These are phyloP conservation scores for Lentithecium fluviatile DNA, from an alignment of 495 filamentous ascomycete genomes.

Conservation along the genomic window DNA sequence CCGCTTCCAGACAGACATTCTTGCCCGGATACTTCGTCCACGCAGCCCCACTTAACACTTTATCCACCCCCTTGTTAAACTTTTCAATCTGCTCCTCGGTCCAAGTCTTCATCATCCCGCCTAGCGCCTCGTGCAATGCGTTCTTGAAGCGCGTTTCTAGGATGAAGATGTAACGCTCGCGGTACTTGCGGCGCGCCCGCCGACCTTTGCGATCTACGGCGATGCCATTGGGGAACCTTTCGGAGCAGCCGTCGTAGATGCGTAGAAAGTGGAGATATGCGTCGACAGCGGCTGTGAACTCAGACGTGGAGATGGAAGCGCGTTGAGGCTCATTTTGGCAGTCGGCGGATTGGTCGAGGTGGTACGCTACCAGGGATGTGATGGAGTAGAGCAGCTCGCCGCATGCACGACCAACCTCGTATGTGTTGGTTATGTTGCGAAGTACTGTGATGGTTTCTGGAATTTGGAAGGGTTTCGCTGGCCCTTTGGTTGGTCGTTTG, in stretches of 20 bases:
- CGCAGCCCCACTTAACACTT: slow-evolving; percentile 12
- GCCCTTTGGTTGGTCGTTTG: too few species aligned
- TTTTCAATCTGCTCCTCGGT: not conserved
- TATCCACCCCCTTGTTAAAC: slow-evolving; percentile 22
- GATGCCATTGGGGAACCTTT: slow-evolving; percentile 2
- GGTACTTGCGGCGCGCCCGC: not conserved
- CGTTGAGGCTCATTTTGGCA: not conserved
- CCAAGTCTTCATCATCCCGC: not conserved
- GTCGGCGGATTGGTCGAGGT: not conserved
- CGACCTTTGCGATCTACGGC: slow-evolving; percentile 8
- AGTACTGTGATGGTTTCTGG: too few species aligned
- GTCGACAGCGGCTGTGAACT: slow-evolving; percentile 10
- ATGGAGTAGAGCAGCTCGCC: slow-evolving; percentile 6
- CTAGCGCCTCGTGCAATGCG: not conserved
- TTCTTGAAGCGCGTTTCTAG: not conserved
- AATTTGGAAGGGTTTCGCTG: too few species aligned
- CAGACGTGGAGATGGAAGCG: not conserved
- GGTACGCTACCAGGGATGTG: not conserved
- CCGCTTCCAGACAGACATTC: slow-evolving; percentile 51
- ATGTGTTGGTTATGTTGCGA: not conserved
- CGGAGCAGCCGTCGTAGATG: not conserved
- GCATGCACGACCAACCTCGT: not conserved
- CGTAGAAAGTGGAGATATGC: not conserved
- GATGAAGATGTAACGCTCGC: not conserved
- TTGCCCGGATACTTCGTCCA: slow-evolving; percentile 50